Evolutionary conservation across 2,329 filamentous ascomycete genomes (phyloP).

Genomic region (Parastagonospora avenae): DNA sequence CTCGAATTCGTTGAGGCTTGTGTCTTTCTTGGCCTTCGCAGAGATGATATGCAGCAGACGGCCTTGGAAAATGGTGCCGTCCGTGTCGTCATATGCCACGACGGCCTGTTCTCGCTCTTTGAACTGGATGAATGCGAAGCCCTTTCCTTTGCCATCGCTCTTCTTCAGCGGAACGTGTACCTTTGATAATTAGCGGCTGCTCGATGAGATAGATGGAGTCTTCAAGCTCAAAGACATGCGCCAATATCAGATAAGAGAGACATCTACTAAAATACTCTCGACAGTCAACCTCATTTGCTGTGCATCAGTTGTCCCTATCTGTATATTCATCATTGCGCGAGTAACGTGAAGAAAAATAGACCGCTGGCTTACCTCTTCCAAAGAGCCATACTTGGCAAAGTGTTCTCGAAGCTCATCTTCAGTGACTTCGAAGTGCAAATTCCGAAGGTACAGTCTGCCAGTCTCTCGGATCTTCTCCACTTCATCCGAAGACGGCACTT

Average conservation of each 20-base stretch:
- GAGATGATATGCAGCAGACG: conserved; percentile 89
- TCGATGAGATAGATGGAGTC: neutral
- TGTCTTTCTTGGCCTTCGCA: conserved; percentile 79
- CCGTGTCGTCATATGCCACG: conserved; percentile 76
- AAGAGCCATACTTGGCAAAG: conserved; percentile 73
- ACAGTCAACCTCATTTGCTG: conserved; percentile 82
- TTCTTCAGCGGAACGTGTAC: conserved; percentile 82
- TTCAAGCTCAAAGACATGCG: conserved; percentile 7
- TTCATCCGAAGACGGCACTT: conserved; percentile 49
- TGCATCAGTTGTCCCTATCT: conserved; percentile 99
- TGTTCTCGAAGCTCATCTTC: conserved; percentile 76
- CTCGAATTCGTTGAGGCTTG: conserved; percentile 83
- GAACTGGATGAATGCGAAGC: conserved; percentile 87
- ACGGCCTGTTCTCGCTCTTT: conserved; percentile 73
- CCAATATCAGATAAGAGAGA: conserved; percentile 81
- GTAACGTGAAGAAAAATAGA: conserved; percentile 19
- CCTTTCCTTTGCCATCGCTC: conserved; percentile 75
- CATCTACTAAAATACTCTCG: conserved; percentile 99
- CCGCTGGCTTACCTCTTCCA: conserved; percentile 79
- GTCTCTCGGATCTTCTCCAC: conserved; percentile 71
- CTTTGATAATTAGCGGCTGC: conserved; percentile 56
- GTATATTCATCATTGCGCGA: conserved; percentile 77
- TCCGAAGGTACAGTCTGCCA: conserved; percentile 83
- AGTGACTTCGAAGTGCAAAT: conserved; percentile 79
- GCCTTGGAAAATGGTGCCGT: conserved; percentile 89